A percentile compares a stretch with the other conserved stretches of the same genome.
These are phyloP conservation scores for Grigorovia yakushimaensis DNA, from an alignment of 805 yeast genomes.

Conservation along the genomic window DNA sequence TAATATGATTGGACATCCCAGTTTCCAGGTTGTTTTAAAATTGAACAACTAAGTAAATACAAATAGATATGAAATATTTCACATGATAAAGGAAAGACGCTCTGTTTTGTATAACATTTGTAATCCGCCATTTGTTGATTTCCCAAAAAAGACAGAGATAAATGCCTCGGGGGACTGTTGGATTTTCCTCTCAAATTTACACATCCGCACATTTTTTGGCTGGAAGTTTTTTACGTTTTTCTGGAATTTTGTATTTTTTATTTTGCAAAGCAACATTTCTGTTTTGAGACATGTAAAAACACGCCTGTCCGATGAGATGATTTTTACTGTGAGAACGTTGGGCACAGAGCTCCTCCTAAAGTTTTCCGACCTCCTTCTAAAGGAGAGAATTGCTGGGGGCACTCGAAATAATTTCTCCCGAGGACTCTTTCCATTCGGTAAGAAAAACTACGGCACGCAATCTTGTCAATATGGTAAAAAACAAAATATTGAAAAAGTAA, in stretches of 20 bases:
- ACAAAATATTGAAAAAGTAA: background rate
- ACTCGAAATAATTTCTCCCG: background rate
- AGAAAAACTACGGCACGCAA: background rate
- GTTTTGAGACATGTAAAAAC: too few relatives aligned
- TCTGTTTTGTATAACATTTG: background rate
- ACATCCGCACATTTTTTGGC: background rate
- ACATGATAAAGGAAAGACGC: too few relatives aligned
- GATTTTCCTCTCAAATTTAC: too few relatives aligned
- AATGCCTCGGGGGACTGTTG: background rate
- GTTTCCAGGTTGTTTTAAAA: background rate
- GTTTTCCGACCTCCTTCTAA: background rate
- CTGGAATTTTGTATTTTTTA: background rate
- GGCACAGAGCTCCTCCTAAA: background rate
- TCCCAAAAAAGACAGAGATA: background rate
- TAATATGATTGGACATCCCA: slow-evolving; percentile 10
- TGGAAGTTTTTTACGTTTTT: background rate
- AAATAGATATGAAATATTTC: too few relatives aligned
- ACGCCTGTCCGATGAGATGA: too few relatives aligned
- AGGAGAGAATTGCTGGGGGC: background rate
- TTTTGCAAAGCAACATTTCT: too few relatives aligned
- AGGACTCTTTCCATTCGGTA: background rate
- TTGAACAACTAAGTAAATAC: too few relatives aligned
- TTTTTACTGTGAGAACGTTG: too few relatives aligned
- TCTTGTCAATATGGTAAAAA: background rate
- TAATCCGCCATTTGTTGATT: background rate